Evolutionary conservation across 2,329 filamentous ascomycete genomes (phyloP), one percentile per base, ranked within the genome.

Genomic region (Aspergillus felis): DNA sequence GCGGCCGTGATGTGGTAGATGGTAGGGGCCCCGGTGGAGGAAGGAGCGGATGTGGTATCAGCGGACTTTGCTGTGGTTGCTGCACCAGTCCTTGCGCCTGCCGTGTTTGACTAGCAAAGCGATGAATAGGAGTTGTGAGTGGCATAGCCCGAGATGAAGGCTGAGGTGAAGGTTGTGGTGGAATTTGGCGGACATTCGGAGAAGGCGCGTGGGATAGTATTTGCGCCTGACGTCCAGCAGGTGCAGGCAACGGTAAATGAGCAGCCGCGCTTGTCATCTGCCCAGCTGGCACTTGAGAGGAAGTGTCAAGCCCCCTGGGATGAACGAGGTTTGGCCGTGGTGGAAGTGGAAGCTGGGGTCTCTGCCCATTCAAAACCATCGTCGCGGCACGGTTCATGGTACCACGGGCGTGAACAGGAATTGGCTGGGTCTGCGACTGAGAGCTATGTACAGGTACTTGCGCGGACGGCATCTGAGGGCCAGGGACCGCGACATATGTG

Each of bases 1-100:
- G 73, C 3, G 81, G 77, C 25, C 73, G 66, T 10, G 74, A 71
- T 32, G 75, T 76, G 57, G 76, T 72, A 3, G 74, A 60, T 25
- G 72, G 73, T 38, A 56, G 50, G 20, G 61, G 62, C 8, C 71
- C 71, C 1, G 63, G 58, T 20, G 64, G 71, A 48, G 78, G 79
- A 32, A 82, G 67, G 6, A 77, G 61, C 53, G 55, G 38, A 27
- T 22, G 35, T 27, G 44, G n/a, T 27, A 20, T 10, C 24, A 38
- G 35, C 4, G 27, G 42, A 10, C 20, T 24, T 22, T 20, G 10
- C 42, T 46, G 42, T 7, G 42, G 42, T 24, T 20, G 42, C 42
- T 46, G 20, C 44, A 47, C 20, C 20, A 9, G 22, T 8, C 24
- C 20, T 47, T 24, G 44, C 10, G 24, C n/a, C 22, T 24, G 44